These are phyloP conservation scores for Pleurotus pulmonarius DNA, from an alignment of 768 basidiomycete species.

Conservation along the genomic window DNA sequence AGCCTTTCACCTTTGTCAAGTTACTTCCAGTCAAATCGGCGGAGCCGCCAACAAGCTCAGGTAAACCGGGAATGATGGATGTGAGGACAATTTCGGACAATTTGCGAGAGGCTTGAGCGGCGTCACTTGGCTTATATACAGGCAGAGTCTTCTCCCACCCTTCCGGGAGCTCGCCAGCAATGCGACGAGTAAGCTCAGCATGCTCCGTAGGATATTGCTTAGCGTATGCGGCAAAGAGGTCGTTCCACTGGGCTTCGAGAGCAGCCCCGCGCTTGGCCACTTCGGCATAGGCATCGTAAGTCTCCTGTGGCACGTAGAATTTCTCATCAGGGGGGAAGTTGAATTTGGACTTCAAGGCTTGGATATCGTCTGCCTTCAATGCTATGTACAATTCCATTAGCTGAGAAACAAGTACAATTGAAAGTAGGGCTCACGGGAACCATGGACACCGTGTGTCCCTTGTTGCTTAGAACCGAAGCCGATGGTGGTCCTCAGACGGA, in stretches of 20 bases:
- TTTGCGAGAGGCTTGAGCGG: slow-evolving; percentile 90
- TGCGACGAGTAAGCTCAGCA: slow-evolving; percentile 81
- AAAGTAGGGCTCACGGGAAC: slow-evolving; percentile 65
- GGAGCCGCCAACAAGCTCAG: slow-evolving; percentile 86
- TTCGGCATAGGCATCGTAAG: slow-evolving; percentile 64
- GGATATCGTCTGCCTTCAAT: slow-evolving; percentile 89
- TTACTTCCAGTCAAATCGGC: slow-evolving; percentile 93
- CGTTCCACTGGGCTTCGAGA: slow-evolving; percentile 72
- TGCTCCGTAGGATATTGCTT: slow-evolving; percentile 82
- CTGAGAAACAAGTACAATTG: slow-evolving; percentile 1
- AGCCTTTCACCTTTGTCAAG: slow-evolving; percentile 81
- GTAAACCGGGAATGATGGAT: slow-evolving; percentile 67
- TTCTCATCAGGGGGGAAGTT: slow-evolving; percentile 74
- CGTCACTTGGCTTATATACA: slow-evolving; percentile 76
- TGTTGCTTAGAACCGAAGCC: slow-evolving; percentile 91
- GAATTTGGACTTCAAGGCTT: slow-evolving; percentile 77
- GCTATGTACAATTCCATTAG: slow-evolving; percentile 39
- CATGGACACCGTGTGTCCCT: slow-evolving; percentile 94
- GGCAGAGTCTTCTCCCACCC: slow-evolving; percentile 87
- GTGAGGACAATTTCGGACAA: slow-evolving; percentile 87
- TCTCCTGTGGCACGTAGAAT: slow-evolving; percentile 75
- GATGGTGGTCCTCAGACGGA: slow-evolving; percentile 85
- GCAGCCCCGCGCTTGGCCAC: slow-evolving; percentile 71
- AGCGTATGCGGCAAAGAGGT: slow-evolving; percentile 62
- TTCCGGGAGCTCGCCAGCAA: slow-evolving; percentile 76